Evolutionary conservation across 805 yeast genomes (phyloP).

Genomic region (Brettanomyces naardenensis): DNA sequence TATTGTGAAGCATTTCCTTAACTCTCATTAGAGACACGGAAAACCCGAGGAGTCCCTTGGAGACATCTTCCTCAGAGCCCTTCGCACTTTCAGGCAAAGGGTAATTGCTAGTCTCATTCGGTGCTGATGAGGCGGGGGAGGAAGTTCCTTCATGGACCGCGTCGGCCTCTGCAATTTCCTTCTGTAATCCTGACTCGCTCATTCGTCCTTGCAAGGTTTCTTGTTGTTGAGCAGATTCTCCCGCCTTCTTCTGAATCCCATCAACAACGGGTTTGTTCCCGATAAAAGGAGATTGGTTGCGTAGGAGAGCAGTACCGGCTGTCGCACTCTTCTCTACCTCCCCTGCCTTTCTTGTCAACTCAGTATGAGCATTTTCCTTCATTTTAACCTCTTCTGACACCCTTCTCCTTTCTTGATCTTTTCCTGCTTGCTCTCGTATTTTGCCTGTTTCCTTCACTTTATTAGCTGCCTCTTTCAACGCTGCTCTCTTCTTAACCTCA

Average conservation of each 20-base stretch:
- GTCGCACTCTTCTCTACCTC: too few relatives aligned
- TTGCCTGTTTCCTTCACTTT: background rate
- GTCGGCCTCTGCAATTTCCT: background rate
- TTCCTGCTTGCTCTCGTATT: too few relatives aligned
- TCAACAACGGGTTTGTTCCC: too few relatives aligned
- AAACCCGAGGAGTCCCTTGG: constrained; percentile 3
- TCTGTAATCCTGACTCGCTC: too few relatives aligned
- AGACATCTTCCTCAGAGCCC: background rate
- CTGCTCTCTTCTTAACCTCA: too few relatives aligned
- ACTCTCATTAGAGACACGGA: constrained; percentile 1
- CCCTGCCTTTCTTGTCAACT: background rate
- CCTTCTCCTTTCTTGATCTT: too few relatives aligned
- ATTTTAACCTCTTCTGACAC: too few relatives aligned
- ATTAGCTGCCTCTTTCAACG: background rate
- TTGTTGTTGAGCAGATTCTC: too few relatives aligned
- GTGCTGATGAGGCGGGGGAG: background rate
- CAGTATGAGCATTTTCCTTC: background rate
- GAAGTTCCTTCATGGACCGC: background rate
- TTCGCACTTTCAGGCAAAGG: constrained; percentile 1
- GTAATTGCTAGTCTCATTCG: background rate
- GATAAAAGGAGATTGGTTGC: too few relatives aligned
- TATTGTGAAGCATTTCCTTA: constrained; percentile 1
- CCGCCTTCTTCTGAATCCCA: too few relatives aligned
- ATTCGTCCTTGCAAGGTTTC: too few relatives aligned
- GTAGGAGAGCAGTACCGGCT: too few relatives aligned